phyloP scores from a whole-genome alignment of 345 rosid species.

The Pistacia vera region DNA sequence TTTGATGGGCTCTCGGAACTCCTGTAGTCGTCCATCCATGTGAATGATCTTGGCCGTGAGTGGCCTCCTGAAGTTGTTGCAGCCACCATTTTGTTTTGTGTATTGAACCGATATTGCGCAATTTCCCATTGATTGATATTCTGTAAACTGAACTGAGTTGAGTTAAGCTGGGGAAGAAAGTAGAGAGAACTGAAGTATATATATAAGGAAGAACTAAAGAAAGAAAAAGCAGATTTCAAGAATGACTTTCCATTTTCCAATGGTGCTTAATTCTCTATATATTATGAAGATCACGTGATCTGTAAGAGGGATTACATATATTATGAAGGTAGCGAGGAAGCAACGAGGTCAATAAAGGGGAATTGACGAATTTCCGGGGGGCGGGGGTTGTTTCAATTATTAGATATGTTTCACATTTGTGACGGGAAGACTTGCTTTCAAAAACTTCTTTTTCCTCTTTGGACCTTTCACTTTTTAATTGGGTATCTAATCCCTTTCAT shows the following conservation, averaged over 20 bases:
- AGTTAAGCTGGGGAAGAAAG: neutral
- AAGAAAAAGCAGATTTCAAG: no score
- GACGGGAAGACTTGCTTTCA: neutral
- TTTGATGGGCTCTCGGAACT: constrained; percentile 35
- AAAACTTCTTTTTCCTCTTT: neutral
- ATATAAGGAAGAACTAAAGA: no score
- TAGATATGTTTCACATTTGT: neutral
- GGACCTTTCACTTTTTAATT: neutral
- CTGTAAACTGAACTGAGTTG: no score
- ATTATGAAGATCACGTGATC: no score
- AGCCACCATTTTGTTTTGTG: neutral
- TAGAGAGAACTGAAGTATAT: neutral
- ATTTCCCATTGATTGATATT: constrained; percentile 33
- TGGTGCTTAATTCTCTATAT: no score
- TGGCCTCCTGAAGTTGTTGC: neutral
- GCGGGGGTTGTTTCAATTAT: no score
- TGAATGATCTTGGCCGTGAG: constrained; percentile 39
- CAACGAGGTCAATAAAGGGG: neutral
- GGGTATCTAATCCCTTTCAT: neutral
- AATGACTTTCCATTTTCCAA: no score
- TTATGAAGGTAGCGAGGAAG: neutral
- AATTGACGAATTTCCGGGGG: no score
- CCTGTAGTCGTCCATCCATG: constrained; percentile 41
- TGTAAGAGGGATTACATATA: no score
- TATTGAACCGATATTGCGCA: constrained; percentile 35